phyloP scores from a whole-genome alignment of 2,329 filamentous ascomycete genomes.

The Xylaria sp. region DNA sequence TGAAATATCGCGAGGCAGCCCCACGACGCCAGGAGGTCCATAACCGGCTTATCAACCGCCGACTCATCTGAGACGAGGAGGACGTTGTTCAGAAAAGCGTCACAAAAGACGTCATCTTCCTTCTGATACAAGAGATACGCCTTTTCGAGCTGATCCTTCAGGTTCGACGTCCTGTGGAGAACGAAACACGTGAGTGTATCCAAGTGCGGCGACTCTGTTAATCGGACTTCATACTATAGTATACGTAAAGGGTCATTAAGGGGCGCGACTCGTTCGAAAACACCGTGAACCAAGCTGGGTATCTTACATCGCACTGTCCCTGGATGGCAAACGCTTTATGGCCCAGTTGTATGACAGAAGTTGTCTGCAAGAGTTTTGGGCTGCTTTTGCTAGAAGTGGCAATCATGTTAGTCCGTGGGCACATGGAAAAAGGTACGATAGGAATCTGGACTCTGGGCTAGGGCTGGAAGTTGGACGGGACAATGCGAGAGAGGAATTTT shows the following conservation, averaged over 20 bases:
- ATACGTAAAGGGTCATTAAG: no score
- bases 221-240: slow-evolving; percentile 21
- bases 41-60: background rate
- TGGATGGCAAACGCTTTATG: slow-evolving; percentile 19
- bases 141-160: slow-evolving; percentile 16
- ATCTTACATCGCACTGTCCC: slow-evolving; percentile 18
- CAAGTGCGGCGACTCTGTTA: slow-evolving; percentile 14
- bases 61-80: slow-evolving; percentile 18
- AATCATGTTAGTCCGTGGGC: background rate
- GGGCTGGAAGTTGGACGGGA: slow-evolving; percentile 6
- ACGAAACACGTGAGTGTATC: slow-evolving; percentile 20
- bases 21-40: slow-evolving; percentile 14
- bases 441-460: background rate
- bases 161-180: background rate
- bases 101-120: slow-evolving; percentile 20
- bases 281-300: background rate
- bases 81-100: slow-evolving; percentile 5
- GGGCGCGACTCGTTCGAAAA: background rate
- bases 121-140: slow-evolving; percentile 10
- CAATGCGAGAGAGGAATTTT: background rate
- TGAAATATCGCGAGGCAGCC: slow-evolving; percentile 14
- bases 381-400: background rate
- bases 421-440: no score
- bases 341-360: slow-evolving; percentile 11
- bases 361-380: slow-evolving; percentile 10